Evolutionary conservation across 2,329 filamentous ascomycete genomes (phyloP), one percentile per base, ranked within the genome.

Genomic region (Hymenoscyphus scutula): DNA sequence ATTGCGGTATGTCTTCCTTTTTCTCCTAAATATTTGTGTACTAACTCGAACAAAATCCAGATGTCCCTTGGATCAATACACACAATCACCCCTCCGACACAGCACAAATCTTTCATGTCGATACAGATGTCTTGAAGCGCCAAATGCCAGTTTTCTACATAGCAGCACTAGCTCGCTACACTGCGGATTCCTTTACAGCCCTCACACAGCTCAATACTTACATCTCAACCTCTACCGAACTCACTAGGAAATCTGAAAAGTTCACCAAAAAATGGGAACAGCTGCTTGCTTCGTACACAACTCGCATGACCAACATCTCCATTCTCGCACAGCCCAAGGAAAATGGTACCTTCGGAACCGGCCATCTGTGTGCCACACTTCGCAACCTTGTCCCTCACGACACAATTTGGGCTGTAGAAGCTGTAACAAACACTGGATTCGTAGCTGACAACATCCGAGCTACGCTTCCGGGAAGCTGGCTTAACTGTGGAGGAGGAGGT

Each of bases 21-120:
- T 51, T 27, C 25, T 10, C 5, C 37, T 5, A 13, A 7, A 41
- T 30, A 19, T 29, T 5, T 13, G 34, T 45, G 1, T 23, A 37
- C 34, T 37, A 23, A 51, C 56, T 66, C 17, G 64, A 34, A 11
- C 41, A 27, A 30, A n/a, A 15, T 23, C n/a, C 19, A 73, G 93
- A 97, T 72, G 92, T 97, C 0, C 93, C 93, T 0, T 97, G 92
- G 92, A 92, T 97, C 61, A 87, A 89, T n/a, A 95, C 91, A 0
- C 85, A 86, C 17, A 86, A 84, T 74, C 80, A 79, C 66, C 86
- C 86, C 0, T 74, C 74, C 1, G 74, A 77, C 2, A 78, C 81
- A 17, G 82, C 82, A 23, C 80, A 78, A 65, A 77, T 89, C 61
- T 88, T 84, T 75, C 86, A 89, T 69, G 80, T 89, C 53, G 86